Evolutionary conservation across 208 protist genomes (phyloP).

Genomic region (Trypanosoma mega): DNA sequence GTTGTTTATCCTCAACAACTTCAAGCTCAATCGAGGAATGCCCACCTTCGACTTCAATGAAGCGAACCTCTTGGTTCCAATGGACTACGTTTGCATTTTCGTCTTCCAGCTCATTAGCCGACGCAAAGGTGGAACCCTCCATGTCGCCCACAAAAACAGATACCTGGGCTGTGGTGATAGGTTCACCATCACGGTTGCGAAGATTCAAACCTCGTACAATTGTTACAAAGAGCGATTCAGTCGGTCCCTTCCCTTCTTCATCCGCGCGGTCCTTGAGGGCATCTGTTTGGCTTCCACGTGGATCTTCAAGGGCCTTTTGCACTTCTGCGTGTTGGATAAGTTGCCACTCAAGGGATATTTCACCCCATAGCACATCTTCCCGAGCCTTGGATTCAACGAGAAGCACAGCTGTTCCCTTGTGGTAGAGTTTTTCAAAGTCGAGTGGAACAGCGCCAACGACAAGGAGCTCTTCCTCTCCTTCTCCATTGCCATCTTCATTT

Average conservation of each 20-base stretch:
- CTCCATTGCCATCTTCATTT: conserved; percentile 39
- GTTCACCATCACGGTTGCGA: conserved; percentile 31
- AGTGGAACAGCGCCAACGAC: conserved; percentile 85
- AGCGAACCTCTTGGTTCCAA: conserved; percentile 90
- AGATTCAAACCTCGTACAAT: conserved; percentile 81
- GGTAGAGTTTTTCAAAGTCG: conserved; percentile 83
- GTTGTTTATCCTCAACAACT: conserved; percentile 53
- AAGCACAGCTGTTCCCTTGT: conserved; percentile 73
- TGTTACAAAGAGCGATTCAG: conserved; percentile 77
- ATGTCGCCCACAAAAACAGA: conserved; percentile 68
- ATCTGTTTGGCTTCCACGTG: conserved; percentile 18
- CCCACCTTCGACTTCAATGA: conserved; percentile 62
- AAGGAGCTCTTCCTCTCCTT: conserved; percentile 83
- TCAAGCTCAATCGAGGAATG: conserved; percentile 57
- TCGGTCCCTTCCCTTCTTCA: conserved; percentile 1
- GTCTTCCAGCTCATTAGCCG: conserved; percentile 41
- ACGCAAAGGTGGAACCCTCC: conserved; percentile 65
- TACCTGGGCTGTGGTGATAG: conserved; percentile 50
- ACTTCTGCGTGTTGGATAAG: conserved; percentile 16
- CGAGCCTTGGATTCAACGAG: conserved; percentile 87
- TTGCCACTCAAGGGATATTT: conserved; percentile 81
- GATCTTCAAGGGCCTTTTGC: conserved; percentile 43
- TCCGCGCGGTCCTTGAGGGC: background rate
- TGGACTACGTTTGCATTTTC: conserved; percentile 48
- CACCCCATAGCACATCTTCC: conserved; percentile 86